Base-by-base conservation (phyloP, 257 asterid species). In the Capsicum chinense region DNA sequence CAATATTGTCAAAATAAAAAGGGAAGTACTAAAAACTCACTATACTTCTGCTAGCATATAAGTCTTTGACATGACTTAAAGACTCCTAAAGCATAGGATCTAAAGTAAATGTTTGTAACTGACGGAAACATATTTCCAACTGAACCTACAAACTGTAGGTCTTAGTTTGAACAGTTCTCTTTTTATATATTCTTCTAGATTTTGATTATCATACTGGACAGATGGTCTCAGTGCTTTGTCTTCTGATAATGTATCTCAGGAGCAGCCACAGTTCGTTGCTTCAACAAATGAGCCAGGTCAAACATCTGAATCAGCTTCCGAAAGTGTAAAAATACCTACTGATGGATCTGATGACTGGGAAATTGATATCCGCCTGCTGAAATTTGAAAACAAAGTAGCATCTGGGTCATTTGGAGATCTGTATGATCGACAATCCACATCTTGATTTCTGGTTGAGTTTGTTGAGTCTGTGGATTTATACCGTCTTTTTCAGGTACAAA, bases 261-360 rank as follows among this genome's bases (percentile, higher is more conserved):
- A 88, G 85, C 87, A 74, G 35, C 83, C 80, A 70, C 84, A 85
- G 84, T 79, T 68, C 35, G 21, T 44, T 19, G 50, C 83, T 68
- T 17, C 80, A 67, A 44, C 58, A 52, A 76, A 11, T 79, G 83
- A 86, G 71, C 87, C 56, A 21, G 54, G 64, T 57, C 67, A 83
- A 67, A 73, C 81, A 67, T 66, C 81, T 9, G 64, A 86, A 35
- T 80, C 87, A 59, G 57, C 73, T 47, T 79, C 87, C 60, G 90
- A 86, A 5, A 85, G 81, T 56, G 90, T 90, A 57, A 85, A 90
- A 83, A 90, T 90, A 85, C 91, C 91, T 33, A 82, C 85, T 52
- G 92, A 90, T 42, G 91, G 88, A 82, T 78, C 78, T 85, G 92
- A 90, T 82, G 92, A 86, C 83, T 88, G 91, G 92, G 92, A 90